phyloP scores from a whole-genome alignment of 345 rosid genomes.

The Salix dunnii region DNA sequence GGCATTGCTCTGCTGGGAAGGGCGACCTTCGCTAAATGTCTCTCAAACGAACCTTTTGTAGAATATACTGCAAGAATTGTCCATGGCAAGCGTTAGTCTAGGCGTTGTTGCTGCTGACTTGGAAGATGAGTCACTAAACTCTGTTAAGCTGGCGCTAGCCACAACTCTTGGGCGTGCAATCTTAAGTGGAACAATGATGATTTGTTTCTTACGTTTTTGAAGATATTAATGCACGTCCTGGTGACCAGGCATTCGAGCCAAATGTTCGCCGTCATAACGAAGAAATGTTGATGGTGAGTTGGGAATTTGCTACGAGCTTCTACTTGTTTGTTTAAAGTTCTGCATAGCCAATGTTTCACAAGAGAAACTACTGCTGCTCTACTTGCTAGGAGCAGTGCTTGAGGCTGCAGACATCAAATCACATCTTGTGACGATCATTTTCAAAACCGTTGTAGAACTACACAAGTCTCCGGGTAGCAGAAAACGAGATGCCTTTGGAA shows the following conservation, averaged over 20 bases:
- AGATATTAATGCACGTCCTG: neutral
- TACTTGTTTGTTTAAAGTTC: neutral
- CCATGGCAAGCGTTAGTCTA: slow-evolving; percentile 68
- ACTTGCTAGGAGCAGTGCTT: too few species aligned
- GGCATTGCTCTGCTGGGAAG: slow-evolving; percentile 76
- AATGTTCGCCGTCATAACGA: neutral
- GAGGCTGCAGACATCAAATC: neutral
- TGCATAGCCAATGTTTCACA: neutral
- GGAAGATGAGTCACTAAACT: slow-evolving; percentile 56
- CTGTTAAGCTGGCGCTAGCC: slow-evolving; percentile 78
- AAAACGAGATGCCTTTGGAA: neutral
- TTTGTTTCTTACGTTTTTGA: neutral
- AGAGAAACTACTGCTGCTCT: neutral
- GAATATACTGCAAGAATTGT: slow-evolving; percentile 78
- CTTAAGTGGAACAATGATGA: slow-evolving; percentile 51
- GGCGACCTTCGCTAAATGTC: too few species aligned
- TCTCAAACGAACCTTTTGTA: slow-evolving; percentile 65
- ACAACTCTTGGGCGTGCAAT: slow-evolving; percentile 81
- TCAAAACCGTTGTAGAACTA: neutral
- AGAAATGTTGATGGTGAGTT: neutral
- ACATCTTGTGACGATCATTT: neutral
- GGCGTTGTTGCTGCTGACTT: slow-evolving; percentile 57
- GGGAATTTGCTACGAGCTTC: neutral
- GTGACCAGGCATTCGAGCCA: neutral
- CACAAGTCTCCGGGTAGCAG: neutral